These are phyloP conservation scores for Blastobotrys niveus DNA, from an alignment of 1,139 yeast species.

Conservation along the genomic window DNA sequence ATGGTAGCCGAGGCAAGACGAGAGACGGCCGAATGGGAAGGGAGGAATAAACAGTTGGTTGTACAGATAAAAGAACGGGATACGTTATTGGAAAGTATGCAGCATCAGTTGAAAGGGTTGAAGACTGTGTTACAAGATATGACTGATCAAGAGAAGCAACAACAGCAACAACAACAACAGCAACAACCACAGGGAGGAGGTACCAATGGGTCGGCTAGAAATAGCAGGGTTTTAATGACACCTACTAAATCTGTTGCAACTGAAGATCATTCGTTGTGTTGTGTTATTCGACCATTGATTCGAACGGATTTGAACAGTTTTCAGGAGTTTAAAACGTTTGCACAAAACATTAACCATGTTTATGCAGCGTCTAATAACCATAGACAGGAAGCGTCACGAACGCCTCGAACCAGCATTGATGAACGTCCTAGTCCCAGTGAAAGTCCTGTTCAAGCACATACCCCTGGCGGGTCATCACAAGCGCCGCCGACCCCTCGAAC, in stretches of 20 bases:
- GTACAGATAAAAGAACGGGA: conserved; percentile 72
- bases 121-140: conserved; percentile 51
- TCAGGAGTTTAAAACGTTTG: conserved; percentile 13
- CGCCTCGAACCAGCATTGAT: conserved; percentile 3
- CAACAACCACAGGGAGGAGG: neutral
- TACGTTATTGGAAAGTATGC: conserved; percentile 56
- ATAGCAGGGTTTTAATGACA: neutral
- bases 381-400: neutral
- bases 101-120: conserved; percentile 63
- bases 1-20: conserved; percentile 64
- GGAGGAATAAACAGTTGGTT: conserved; percentile 48
- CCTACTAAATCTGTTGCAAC: no score
- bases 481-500: no score
- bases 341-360: conserved; percentile 14
- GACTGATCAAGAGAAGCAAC: conserved; percentile 34
- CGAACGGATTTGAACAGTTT: conserved; percentile 21
- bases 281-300: conserved; percentile 20
- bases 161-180: conserved; percentile 9
- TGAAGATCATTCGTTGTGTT: conserved; percentile 11
- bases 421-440: neutral
- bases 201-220: neutral
- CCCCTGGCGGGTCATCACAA: neutral
- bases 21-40: conserved; percentile 35
- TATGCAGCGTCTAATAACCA: neutral
- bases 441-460: conserved; percentile 2